These are phyloP conservation scores for Solanum clarkiae DNA, from an alignment of 257 asterid genomes.

Conservation along the genomic window DNA sequence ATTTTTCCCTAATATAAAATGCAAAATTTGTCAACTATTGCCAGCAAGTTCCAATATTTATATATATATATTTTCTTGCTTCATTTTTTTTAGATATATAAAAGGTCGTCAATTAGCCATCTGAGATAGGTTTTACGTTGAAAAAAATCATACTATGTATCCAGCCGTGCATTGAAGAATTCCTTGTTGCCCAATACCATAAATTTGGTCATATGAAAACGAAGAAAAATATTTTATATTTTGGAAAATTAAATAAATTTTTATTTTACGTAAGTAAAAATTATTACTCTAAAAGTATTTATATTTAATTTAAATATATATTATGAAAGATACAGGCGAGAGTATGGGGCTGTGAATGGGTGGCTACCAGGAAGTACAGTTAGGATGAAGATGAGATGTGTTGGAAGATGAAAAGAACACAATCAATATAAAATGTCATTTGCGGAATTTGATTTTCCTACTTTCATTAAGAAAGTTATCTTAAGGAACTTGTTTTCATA, in stretches of 20 bases:
- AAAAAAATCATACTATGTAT: not conserved
- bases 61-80: not conserved
- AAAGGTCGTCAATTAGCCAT: not conserved
- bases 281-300: not conserved
- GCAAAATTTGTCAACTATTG: not conserved
- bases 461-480: not conserved
- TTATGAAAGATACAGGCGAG: not conserved
- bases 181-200: not conserved
- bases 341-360: not conserved
- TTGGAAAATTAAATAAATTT: too few relatives aligned
- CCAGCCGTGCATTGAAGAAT: not conserved
- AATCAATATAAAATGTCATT: not conserved
- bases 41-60: not conserved
- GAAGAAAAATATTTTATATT: not conserved
- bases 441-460: rapidly evolving
- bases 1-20: not conserved
- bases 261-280: too few relatives aligned
- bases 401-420: not conserved
- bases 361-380: not conserved
- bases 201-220: not conserved
- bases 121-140: not conserved
- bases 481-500: not conserved
- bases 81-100: not conserved
- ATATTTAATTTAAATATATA: not conserved
- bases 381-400: not conserved